Evolutionary conservation across 1,284 basidiomycete genomes (phyloP).

Genomic region (Lentinula novae-zelandiae): DNA sequence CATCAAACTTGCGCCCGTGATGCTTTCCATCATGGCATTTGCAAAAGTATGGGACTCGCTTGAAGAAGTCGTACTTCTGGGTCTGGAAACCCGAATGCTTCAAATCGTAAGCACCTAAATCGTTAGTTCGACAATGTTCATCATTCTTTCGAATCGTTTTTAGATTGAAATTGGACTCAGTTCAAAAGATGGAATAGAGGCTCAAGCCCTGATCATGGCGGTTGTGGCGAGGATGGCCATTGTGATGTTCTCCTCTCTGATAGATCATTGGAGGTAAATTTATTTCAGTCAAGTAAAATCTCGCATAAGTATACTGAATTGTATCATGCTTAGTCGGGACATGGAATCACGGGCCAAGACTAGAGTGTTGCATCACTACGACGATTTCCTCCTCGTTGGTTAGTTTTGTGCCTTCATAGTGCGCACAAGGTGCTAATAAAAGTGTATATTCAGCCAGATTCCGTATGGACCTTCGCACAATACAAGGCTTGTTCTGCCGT

Average conservation of each 20-base stretch:
- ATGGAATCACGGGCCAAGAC: not conserved
- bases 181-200: constrained; percentile 15
- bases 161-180: constrained; percentile 21
- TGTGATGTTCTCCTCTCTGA: constrained; percentile 13
- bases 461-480: constrained; percentile 7
- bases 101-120: no score
- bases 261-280: constrained; percentile 21
- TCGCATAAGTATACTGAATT: not conserved
- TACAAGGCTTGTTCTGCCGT: not conserved
- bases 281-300: not conserved
- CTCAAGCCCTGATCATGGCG: constrained; percentile 17
- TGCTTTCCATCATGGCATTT: constrained; percentile 16
- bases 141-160: not conserved
- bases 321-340: not conserved
- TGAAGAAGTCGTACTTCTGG: constrained; percentile 19
- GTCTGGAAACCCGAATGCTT: constrained; percentile 17
- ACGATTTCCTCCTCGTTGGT: constrained; percentile 8
- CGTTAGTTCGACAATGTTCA: not conserved
- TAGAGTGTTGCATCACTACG: constrained; percentile 6
- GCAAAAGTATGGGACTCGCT: constrained; percentile 19
- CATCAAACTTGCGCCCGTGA: constrained; percentile 12
- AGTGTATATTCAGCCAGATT: not conserved
- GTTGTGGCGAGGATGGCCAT: constrained; percentile 18
- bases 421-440: not conserved
- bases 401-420: not conserved